Percentiles rank a stretch among this genome's conserved stretches.
Evolutionary conservation across 192 early-diverging fungal species (phyloP).

Genomic region (Gaertneriomyces semiglobifer): DNA sequence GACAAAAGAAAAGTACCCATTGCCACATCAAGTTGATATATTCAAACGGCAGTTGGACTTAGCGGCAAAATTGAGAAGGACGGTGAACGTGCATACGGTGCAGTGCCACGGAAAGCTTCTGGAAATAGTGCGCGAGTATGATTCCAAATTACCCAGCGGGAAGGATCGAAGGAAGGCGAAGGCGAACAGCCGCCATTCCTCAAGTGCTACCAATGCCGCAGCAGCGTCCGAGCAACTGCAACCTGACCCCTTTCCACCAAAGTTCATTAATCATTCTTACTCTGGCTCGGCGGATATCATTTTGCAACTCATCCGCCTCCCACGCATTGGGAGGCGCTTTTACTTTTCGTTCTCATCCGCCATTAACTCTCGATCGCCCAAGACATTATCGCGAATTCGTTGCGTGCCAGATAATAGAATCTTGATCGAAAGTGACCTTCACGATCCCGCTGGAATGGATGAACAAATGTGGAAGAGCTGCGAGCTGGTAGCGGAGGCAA

Average conservation of each 20-base stretch:
- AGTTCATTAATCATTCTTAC: conserved; percentile 82
- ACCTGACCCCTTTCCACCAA: conserved; percentile 12
- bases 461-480: conserved; percentile 51
- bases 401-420: conserved; percentile 73
- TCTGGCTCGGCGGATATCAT: conserved; percentile 74
- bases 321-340: conserved; percentile 38
- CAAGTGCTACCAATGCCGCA: background rate
- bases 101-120: conserved; percentile 66
- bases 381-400: conserved; percentile 60
- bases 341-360: conserved; percentile 77
- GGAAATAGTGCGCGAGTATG: conserved; percentile 40
- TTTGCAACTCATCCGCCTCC: conserved; percentile 42
- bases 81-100: conserved; percentile 77
- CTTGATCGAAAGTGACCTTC: conserved; percentile 79
- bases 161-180: conserved; percentile 19
- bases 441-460: conserved; percentile 56
- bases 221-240: background rate
- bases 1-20: conserved; percentile 37
- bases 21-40: conserved; percentile 48
- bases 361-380: conserved; percentile 68
- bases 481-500: conserved; percentile 53
- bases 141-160: conserved; percentile 14
- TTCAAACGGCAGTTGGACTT: conserved; percentile 68
- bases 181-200: conserved; percentile 1
- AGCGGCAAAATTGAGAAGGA: conserved; percentile 58